phyloP scores from a whole-genome alignment of 1,284 basidiomycete species.

The Microbotryum lychnidis-dioicae region DNA sequence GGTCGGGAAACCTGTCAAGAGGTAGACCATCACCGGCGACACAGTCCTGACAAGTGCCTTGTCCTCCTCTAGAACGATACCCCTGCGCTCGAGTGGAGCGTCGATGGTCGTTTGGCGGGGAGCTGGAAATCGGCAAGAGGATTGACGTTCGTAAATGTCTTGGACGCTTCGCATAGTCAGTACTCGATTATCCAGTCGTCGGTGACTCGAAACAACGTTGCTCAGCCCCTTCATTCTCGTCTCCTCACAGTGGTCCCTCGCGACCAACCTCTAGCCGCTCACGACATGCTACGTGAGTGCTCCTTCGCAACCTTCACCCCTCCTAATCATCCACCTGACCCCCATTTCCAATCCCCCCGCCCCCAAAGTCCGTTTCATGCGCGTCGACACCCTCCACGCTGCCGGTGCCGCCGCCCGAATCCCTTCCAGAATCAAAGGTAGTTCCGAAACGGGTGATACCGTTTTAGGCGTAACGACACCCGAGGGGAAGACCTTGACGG shows the following conservation, averaged over 20 bases:
- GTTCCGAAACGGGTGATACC: slow-evolving; percentile 2
- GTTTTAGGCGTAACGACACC: slow-evolving; percentile 27
- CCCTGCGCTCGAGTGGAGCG: slow-evolving; percentile 65
- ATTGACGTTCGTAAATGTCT: slow-evolving; percentile 80
- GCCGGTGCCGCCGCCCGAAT: slow-evolving; percentile 58
- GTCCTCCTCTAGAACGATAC: slow-evolving; percentile 46
- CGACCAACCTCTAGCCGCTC: slow-evolving; percentile 76
- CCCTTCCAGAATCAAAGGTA: slow-evolving; percentile 55
- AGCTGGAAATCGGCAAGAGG: slow-evolving; percentile 84
- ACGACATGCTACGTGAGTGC: slow-evolving; percentile 76
- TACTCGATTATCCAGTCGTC: not conserved
- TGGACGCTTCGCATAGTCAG: slow-evolving; percentile 79
- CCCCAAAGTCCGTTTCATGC: slow-evolving; percentile 70
- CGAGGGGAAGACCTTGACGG: slow-evolving; percentile 23
- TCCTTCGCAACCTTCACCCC: not conserved
- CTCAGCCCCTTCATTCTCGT: not conserved
- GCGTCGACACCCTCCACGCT: slow-evolving; percentile 71
- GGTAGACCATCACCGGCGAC: not conserved
- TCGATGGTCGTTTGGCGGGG: slow-evolving; percentile 68
- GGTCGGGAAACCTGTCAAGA: not conserved
- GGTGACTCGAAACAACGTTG: not conserved
- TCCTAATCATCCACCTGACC: not conserved
- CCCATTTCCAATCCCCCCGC: no score
- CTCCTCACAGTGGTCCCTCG: slow-evolving; percentile 56
- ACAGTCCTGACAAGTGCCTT: not conserved